These are phyloP conservation scores for Postia placenta DNA, from an alignment of 768 basidiomycete species.

Conservation along the genomic window DNA sequence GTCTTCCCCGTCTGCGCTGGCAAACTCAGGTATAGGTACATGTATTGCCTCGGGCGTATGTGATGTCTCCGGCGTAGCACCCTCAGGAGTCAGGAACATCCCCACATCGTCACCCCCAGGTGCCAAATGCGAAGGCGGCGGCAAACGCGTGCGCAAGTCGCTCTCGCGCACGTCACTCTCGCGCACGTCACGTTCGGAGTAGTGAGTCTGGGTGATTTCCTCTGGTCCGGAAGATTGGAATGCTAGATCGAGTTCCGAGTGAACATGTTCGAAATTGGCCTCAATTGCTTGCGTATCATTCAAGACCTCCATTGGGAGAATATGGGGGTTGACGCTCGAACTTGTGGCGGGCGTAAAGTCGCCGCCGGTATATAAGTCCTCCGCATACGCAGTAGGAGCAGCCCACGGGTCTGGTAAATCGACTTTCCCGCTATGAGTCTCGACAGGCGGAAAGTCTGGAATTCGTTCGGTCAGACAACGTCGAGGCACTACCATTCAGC, in stretches of 20 bases:
- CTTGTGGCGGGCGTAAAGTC: constrained; percentile 19
- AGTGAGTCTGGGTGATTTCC: no score
- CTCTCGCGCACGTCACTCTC: constrained; percentile 1
- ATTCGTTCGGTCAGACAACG: no score
- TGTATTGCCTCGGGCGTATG: background rate
- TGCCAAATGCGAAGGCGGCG: constrained; percentile 22
- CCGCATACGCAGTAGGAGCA: constrained; percentile 33
- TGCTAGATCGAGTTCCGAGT: no score
- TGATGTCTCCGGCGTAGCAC: constrained; percentile 1
- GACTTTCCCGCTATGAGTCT: constrained; percentile 11
- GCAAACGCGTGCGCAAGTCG: background rate
- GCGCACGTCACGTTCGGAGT: constrained; percentile 41
- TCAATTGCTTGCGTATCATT: background rate
- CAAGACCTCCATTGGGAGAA: constrained; percentile 21
- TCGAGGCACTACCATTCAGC: no score
- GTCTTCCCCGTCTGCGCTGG: background rate
- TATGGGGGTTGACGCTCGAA: constrained; percentile 18
- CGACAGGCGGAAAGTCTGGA: constrained; percentile 8
- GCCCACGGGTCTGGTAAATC: constrained; percentile 36
- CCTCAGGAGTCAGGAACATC: constrained; percentile 10
- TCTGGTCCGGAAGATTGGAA: background rate
- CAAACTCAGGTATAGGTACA: background rate
- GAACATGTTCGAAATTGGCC: no score
- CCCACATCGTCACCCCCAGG: constrained; percentile 13
- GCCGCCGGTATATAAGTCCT: constrained; percentile 41